These are phyloP conservation scores for Trametes coccinea DNA, from an alignment of 768 basidiomycete genomes.

Conservation along the genomic window DNA sequence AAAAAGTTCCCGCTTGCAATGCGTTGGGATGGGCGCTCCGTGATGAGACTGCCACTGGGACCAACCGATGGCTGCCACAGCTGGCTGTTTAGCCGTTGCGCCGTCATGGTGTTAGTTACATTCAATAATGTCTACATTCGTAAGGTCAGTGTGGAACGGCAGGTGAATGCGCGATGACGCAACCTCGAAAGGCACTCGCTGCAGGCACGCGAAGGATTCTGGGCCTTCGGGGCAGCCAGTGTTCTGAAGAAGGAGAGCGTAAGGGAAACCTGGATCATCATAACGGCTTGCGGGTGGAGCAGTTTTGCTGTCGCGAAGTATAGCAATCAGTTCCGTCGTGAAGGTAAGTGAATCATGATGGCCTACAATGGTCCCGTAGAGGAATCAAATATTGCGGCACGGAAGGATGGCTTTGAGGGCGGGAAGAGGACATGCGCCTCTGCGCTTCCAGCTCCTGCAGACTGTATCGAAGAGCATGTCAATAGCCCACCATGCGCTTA, in stretches of 20 bases:
- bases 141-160: too few relatives aligned
- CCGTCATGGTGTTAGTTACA: constrained; percentile 49
- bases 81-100: constrained; percentile 47
- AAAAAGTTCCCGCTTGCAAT: constrained; percentile 51
- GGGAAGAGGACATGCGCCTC: constrained; percentile 51
- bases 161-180: constrained; percentile 26
- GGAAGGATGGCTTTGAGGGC: constrained; percentile 41
- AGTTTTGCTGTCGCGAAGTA: constrained; percentile 43
- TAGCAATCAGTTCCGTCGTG: too few relatives aligned
- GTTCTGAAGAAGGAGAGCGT: constrained; percentile 21
- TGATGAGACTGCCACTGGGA: constrained; percentile 48
- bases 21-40: constrained; percentile 45
- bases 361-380: constrained; percentile 56
- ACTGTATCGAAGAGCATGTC: constrained; percentile 32
- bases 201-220: constrained; percentile 29
- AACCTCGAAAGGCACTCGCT: constrained; percentile 35
- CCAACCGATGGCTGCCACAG: constrained; percentile 61
- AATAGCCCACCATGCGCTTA: too few relatives aligned
- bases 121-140: constrained; percentile 46
- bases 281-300: constrained; percentile 29
- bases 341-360: too few relatives aligned
- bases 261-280: constrained; percentile 33
- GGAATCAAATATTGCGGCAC: constrained; percentile 54
- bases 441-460: constrained; percentile 53
- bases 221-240: constrained; percentile 27